A percentile compares a stretch with the other conserved stretches of the same genome.
These are phyloP conservation scores for Aspergillus carbonarius DNA, from an alignment of 2,329 filamentous ascomycete species.

Conservation along the genomic window DNA sequence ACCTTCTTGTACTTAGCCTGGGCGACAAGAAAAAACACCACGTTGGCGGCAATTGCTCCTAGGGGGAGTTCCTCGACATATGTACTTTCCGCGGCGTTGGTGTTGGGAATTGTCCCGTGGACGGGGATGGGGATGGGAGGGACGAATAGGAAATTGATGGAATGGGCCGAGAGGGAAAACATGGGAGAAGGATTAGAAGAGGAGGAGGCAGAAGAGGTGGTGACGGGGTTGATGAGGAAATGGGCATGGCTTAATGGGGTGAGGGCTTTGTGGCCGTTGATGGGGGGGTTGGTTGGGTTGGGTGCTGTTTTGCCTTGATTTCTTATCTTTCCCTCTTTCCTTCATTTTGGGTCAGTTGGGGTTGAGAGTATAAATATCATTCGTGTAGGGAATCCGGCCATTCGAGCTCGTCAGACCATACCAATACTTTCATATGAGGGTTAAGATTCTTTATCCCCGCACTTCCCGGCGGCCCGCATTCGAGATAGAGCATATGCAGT, in stretches of 20 bases:
- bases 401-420: too few relatives aligned
- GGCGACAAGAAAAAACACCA: slow-evolving; percentile 18
- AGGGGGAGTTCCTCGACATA: slow-evolving; percentile 22
- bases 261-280: slow-evolving; percentile 22
- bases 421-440: too few relatives aligned
- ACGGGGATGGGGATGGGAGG: slow-evolving; percentile 29
- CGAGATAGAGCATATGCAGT: too few relatives aligned
- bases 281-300: slow-evolving; percentile 19
- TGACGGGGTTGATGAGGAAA: slow-evolving; percentile 15
- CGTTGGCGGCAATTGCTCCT: slow-evolving; percentile 14
- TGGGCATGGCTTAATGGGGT: slow-evolving; percentile 24
- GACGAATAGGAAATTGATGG: slow-evolving; percentile 30
- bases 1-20: slow-evolving; percentile 33
- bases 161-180: slow-evolving; percentile 14
- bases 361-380: too few relatives aligned
- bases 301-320: background rate
- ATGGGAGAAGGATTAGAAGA: background rate
- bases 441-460: too few relatives aligned
- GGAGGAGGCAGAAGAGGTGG: background rate
- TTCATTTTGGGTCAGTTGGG: too few relatives aligned
- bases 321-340: too few relatives aligned
- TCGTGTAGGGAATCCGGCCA: too few relatives aligned
- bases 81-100: slow-evolving; percentile 28
- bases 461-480: too few relatives aligned
- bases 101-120: slow-evolving; percentile 34